phyloP scores from a whole-genome alignment of 371 early-diverging fungal species.

The Actinomucor elegans region DNA sequence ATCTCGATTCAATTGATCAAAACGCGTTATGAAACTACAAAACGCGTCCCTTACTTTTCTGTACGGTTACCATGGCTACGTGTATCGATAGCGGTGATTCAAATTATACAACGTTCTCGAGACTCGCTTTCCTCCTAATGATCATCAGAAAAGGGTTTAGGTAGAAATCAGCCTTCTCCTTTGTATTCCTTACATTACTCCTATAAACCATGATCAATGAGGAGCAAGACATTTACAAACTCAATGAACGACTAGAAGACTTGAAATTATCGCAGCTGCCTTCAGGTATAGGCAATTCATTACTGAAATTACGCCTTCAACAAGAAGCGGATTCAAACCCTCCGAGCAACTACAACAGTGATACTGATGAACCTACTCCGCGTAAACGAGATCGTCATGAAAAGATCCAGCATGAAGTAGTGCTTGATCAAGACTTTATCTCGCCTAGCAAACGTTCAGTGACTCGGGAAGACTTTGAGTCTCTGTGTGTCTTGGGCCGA shows the following conservation, averaged over 20 bases:
- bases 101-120: too few relatives aligned
- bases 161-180: not conserved
- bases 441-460: slow-evolving; percentile 52
- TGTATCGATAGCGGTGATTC: too few relatives aligned
- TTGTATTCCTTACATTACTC: not conserved
- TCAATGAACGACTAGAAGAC: slow-evolving; percentile 9
- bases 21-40: too few relatives aligned
- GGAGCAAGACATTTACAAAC: slow-evolving; percentile 5
- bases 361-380: slow-evolving; percentile 41
- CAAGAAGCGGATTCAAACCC: slow-evolving; percentile 30
- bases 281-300: slow-evolving; percentile 26
- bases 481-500: slow-evolving; percentile 91
- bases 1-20: too few relatives aligned
- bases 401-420: slow-evolving; percentile 23
- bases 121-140: too few relatives aligned
- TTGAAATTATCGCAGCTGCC: slow-evolving; percentile 14
- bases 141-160: too few relatives aligned
- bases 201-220: slow-evolving; percentile 2
- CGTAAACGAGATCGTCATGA: slow-evolving; percentile 14
- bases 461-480: slow-evolving; percentile 83
- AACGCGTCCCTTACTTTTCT: too few relatives aligned
- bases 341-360: slow-evolving; percentile 43
- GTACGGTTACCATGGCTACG: too few relatives aligned
- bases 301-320: slow-evolving; percentile 19
- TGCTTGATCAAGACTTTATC: slow-evolving; percentile 23